These are phyloP conservation scores for Ganoderma meredithae DNA, from an alignment of 1,284 basidiomycete genomes.

Conservation along the genomic window DNA sequence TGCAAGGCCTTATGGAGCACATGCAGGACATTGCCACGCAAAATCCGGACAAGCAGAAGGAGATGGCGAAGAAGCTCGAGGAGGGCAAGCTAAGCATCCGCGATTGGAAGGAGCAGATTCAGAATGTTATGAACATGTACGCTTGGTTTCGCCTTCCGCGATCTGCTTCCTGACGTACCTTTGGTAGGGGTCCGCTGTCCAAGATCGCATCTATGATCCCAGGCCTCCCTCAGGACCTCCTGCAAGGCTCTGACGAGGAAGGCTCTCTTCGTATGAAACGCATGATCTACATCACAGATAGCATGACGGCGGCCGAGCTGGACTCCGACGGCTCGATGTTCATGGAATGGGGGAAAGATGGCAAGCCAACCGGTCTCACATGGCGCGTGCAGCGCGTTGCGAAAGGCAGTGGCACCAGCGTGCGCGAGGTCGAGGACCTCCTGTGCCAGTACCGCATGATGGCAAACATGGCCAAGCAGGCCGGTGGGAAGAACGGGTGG, in stretches of 20 bases:
- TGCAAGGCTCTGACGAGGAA: slow-evolving; percentile 93
- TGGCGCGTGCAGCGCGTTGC: slow-evolving; percentile 92
- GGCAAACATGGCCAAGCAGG: slow-evolving; percentile 96
- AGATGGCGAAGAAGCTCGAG: slow-evolving; percentile 98
- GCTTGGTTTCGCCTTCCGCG: slow-evolving; percentile 37
- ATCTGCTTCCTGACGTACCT: slow-evolving; percentile 8
- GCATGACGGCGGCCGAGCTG: slow-evolving; percentile 93
- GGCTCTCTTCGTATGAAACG: slow-evolving; percentile 93
- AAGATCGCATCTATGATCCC: slow-evolving; percentile 99
- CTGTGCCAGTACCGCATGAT: slow-evolving; percentile 97
- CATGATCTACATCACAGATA: slow-evolving; percentile 99
- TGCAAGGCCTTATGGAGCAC: slow-evolving; percentile 97
- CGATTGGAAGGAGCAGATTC: slow-evolving; percentile 98
- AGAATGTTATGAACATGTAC: slow-evolving; percentile 97
- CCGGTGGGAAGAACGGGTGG: slow-evolving; percentile 97
- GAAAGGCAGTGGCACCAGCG: slow-evolving; percentile 93
- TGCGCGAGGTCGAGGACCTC: slow-evolving; percentile 96
- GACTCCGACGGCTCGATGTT: slow-evolving; percentile 96
- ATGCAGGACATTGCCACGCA: slow-evolving; percentile 95
- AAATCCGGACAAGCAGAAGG: slow-evolving; percentile 96
- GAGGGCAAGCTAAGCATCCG: slow-evolving; percentile 97
- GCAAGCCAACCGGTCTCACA: slow-evolving; percentile 83
- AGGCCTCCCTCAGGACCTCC: slow-evolving; percentile 89
- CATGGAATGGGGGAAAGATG: slow-evolving; percentile 84
- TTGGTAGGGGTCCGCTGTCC: slow-evolving; percentile 88